Base-by-base conservation (phyloP, 1,284 basidiomycete genomes). In the Grifola frondosa region DNA sequence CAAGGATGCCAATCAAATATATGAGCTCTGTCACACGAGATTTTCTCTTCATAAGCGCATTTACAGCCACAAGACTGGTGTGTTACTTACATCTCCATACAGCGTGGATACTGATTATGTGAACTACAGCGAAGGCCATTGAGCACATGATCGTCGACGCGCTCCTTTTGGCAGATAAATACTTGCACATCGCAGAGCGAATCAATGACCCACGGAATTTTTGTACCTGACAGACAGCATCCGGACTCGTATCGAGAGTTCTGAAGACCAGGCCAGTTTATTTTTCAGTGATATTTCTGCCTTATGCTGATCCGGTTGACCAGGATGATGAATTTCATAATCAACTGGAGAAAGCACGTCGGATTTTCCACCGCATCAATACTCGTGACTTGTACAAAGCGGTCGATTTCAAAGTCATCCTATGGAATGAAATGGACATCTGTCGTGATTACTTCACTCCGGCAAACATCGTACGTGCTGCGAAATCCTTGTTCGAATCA, bases 111-210 rank as follows among this genome's bases (percentile, higher is more conserved):
- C 25, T 54, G 22, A 37, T 28, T 7, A 30, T 12, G 25, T 24
- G 10, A 23, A 0, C n/a, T 24, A 39, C 57, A 86, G 86, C 83
- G 6, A 83, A 77, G 51, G 79, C 84, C 0, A 81, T 91, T 40
- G 88, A 90, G 57, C 78, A 81, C 55, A 91, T 90, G 88, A 70
- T 91, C 17, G 71, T 88, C 4, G 88, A 91, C 52, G 85, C 75
- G 0, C 69, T 91, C 8, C 65, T 82, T 1, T 63, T 66, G 0
- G 88, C 88, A 0, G 83, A 91, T 30, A 74, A 77, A 0, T 47
- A 73, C 46, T 60, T 89, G 58, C 69, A 79, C 30, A 78, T 89
- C 42, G 76, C 83, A 0, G 59, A 73, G 1, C 65, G 69, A 2
- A 73, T 89, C n/a, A 62, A 71, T 30, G 58, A 81, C 23, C 80